Percentiles rank a stretch among this genome's conserved stretches.
These are phyloP conservation scores for Globisporangium lucens DNA, from an alignment of 352 stramenopile genomes.

Conservation along the genomic window DNA sequence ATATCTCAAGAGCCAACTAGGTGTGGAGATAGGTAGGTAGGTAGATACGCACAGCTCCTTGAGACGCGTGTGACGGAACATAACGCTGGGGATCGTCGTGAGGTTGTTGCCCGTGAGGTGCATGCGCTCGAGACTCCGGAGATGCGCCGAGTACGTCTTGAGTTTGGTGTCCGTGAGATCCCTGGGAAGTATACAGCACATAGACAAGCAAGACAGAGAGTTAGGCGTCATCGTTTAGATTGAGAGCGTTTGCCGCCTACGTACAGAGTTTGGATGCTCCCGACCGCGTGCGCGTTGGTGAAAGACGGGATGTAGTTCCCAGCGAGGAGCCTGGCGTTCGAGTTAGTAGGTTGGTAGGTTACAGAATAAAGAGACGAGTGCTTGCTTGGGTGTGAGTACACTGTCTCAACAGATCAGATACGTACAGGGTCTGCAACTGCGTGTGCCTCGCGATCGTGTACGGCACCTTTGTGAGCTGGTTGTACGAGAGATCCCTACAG, in stretches of 20 bases:
- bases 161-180: conserved; percentile 1
- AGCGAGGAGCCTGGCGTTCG: background rate
- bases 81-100: background rate
- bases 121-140: background rate
- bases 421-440: conserved; percentile 4
- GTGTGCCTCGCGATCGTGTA: background rate
- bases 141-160: background rate
- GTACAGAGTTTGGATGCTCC: background rate
- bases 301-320: conserved; percentile 5
- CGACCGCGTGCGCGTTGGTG: background rate
- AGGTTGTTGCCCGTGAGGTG: conserved; percentile 8
- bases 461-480: background rate
- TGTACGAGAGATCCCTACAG: conserved; percentile 9
- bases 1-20: no score
- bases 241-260: no score
- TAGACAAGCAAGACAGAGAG: background rate
- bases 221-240: background rate
- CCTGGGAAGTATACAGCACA: background rate
- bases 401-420: background rate
- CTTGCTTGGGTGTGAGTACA: background rate
- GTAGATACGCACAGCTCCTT: background rate
- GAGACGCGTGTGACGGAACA: conserved; percentile 4
- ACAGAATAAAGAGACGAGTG: background rate
- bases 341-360: background rate
- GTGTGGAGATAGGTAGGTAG: background rate